Evolutionary conservation across 2,329 filamentous ascomycete species (phyloP).

Genomic region (Apiospora sp.): DNA sequence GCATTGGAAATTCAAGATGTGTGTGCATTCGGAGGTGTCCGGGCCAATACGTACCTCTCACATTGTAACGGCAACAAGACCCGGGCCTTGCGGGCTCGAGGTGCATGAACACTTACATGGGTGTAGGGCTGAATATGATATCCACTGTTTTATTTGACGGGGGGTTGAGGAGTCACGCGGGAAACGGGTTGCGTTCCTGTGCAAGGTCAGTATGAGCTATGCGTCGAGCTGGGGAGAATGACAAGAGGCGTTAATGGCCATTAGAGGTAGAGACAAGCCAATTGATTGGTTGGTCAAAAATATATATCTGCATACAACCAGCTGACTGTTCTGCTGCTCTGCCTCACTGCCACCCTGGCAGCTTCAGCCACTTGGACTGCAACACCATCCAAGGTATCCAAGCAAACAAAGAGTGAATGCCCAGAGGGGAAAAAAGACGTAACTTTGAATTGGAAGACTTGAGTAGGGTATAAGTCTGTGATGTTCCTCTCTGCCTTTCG

Average conservation of each 20-base stretch:
- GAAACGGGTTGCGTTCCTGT: not conserved
- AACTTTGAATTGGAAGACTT: not conserved
- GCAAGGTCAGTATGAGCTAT: not conserved
- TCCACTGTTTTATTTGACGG: not conserved
- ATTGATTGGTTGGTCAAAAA: not conserved
- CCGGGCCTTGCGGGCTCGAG: not conserved
- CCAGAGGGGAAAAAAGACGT: not conserved
- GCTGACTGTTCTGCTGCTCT: not conserved
- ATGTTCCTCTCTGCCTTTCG: not conserved
- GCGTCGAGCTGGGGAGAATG: not conserved
- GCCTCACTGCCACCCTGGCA: not conserved
- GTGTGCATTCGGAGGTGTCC: not conserved
- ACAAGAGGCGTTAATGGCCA: not conserved
- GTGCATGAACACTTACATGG: not conserved
- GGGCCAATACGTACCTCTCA: not conserved
- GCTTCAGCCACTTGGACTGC: not conserved
- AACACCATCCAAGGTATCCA: not conserved
- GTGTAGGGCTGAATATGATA: not conserved
- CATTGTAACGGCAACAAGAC: not conserved
- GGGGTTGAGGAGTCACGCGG: not conserved
- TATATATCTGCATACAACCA: not conserved
- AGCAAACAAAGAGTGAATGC: not conserved
- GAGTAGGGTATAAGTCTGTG: not conserved
- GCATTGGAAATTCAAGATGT: not conserved
- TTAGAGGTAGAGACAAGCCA: not conserved